Evolutionary conservation across 2,329 filamentous ascomycete genomes (phyloP).

Genomic region (Thermothelomyces thermophilus): DNA sequence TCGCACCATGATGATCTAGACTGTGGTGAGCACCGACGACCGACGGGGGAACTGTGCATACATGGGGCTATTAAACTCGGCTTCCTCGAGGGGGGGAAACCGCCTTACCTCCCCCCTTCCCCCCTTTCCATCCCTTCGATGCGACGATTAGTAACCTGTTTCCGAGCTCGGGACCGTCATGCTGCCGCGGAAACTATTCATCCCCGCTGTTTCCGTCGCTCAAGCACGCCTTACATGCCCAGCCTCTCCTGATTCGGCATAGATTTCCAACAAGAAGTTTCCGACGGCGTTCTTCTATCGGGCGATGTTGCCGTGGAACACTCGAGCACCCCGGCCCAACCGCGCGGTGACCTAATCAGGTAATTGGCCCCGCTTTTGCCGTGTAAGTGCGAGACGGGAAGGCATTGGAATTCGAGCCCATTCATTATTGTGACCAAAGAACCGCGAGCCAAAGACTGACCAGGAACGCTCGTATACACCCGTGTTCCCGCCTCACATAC

Average conservation of each 20-base stretch:
- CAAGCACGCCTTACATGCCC: neutral
- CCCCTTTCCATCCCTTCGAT: neutral
- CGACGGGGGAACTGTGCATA: neutral
- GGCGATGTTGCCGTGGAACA: no score
- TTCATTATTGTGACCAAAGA: no score
- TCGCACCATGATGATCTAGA: slow-evolving; percentile 18
- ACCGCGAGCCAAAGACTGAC: neutral
- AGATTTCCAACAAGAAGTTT: neutral
- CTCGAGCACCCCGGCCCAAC: neutral
- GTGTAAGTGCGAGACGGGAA: neutral
- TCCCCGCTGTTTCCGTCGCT: neutral
- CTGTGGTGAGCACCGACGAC: neutral
- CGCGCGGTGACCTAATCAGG: slow-evolving; percentile 15
- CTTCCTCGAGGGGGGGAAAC: no score
- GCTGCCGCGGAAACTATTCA: no score
- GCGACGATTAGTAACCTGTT: neutral
- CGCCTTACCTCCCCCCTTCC: no score
- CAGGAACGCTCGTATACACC: no score
- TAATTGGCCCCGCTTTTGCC: neutral
- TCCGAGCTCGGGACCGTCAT: no score
- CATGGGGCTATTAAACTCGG: no score
- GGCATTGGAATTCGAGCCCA: neutral
- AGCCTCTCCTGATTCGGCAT: no score
- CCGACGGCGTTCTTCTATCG: neutral
- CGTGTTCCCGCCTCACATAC: no score